Evolutionary conservation across 1,284 basidiomycete species (phyloP).

Genomic region (Phaffia rhodozyma): DNA sequence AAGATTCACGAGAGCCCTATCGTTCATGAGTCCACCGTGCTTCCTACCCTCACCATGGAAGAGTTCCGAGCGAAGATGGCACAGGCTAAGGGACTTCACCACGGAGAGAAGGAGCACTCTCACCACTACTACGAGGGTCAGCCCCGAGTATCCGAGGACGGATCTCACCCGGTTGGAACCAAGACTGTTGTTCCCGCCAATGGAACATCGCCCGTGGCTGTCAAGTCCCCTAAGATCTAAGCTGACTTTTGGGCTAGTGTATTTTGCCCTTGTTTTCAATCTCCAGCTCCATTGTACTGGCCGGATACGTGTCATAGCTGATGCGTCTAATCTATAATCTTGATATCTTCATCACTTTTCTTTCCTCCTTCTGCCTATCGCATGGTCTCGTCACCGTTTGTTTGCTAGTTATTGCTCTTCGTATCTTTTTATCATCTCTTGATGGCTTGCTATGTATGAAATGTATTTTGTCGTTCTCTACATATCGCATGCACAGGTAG

Average conservation of each 20-base stretch:
- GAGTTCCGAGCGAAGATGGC: conserved; percentile 28
- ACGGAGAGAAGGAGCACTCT: conserved; percentile 28
- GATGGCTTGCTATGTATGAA: conserved; percentile 22
- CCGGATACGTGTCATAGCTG: too few species aligned
- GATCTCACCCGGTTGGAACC: neutral
- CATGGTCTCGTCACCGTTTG: too few species aligned
- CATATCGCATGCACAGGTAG: conserved; percentile 46
- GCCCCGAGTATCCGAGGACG: conserved; percentile 1
- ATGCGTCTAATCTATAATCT: too few species aligned
- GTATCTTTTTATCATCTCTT: neutral
- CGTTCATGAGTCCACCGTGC: conserved; percentile 22
- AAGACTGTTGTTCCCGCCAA: conserved; percentile 27
- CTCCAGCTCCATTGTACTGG: too few species aligned
- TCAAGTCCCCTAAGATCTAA: too few species aligned
- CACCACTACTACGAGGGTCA: conserved; percentile 28
- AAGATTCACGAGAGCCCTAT: conserved; percentile 22
- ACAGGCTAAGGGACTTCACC: conserved; percentile 17
- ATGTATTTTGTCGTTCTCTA: conserved; percentile 45
- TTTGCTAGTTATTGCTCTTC: neutral
- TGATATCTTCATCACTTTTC: too few species aligned
- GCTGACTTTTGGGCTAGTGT: too few species aligned
- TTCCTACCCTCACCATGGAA: conserved; percentile 26
- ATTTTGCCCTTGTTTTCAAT: too few species aligned
- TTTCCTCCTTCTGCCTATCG: too few species aligned
- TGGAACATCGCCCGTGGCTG: conserved; percentile 14